These are phyloP conservation scores for Eremomyces bilateralis DNA, from an alignment of 495 filamentous ascomycete genomes.

Conservation along the genomic window DNA sequence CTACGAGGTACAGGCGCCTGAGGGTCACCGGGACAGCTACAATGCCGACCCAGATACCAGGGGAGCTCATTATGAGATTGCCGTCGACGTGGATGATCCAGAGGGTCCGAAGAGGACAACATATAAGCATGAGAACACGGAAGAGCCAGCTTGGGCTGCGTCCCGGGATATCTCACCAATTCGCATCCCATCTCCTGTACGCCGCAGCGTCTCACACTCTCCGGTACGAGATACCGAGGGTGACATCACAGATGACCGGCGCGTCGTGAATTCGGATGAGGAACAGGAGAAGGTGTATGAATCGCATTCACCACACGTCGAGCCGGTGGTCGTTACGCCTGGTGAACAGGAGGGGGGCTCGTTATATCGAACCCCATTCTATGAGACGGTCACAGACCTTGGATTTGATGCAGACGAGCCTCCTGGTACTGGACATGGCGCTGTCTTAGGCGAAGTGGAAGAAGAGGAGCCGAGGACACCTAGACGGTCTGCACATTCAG, in stretches of 20 bases:
- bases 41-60: slow-evolving; percentile 7
- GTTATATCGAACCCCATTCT: slow-evolving; percentile 10
- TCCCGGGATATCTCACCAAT: not conserved
- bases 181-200: not conserved
- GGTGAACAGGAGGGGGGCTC: not conserved
- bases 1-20: slow-evolving; percentile 18
- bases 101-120: not conserved
- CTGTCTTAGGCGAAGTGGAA: slow-evolving; percentile 12
- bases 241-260: not conserved
- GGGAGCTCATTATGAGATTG: not conserved
- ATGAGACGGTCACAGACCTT: slow-evolving; percentile 13
- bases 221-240: slow-evolving; percentile 1
- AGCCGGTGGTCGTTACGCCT: slow-evolving; percentile 3
- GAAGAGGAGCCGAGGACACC: no score
- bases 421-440: slow-evolving; percentile 8
- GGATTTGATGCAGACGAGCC: slow-evolving; percentile 1
- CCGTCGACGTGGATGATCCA: not conserved
- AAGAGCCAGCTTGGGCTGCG: not conserved
- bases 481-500: no score
- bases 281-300: not conserved
- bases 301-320: slow-evolving; percentile 1
- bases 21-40: slow-evolving; percentile 13
- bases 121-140: not conserved
- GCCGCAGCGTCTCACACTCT: not conserved
- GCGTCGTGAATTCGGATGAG: not conserved